Evolutionary conservation across 192 early-diverging fungal genomes (phyloP).

Genomic region (Gorgonomyces haynaldii): DNA sequence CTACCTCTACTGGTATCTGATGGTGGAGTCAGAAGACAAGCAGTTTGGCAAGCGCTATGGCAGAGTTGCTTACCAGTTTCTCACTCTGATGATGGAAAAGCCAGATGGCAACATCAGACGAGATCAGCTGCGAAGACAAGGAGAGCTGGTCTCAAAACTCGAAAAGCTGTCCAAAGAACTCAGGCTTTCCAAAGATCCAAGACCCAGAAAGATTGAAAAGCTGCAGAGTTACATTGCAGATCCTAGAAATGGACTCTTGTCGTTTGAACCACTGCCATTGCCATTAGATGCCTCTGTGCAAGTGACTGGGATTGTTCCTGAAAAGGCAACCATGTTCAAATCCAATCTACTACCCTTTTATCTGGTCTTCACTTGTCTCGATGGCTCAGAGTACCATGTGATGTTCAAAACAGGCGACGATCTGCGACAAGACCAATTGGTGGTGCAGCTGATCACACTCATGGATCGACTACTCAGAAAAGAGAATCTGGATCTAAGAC

Average conservation of each 20-base stretch:
- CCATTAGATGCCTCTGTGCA: constrained; percentile 84
- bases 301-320: constrained; percentile 77
- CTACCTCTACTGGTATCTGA: constrained; percentile 93
- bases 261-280: constrained; percentile 74
- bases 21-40: constrained; percentile 91
- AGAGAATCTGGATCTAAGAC: constrained; percentile 86
- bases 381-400: constrained; percentile 82
- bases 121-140: constrained; percentile 70
- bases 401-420: constrained; percentile 99
- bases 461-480: constrained; percentile 93
- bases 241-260: constrained; percentile 67
- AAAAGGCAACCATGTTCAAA: constrained; percentile 81
- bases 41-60: constrained; percentile 72
- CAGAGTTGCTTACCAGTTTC: constrained; percentile 73
- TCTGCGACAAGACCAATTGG: constrained; percentile 94
- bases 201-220: constrained; percentile 82
- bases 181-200: constrained; percentile 65
- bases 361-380: constrained; percentile 69
- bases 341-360: constrained; percentile 78
- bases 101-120: constrained; percentile 51
- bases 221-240: constrained; percentile 66
- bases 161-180: constrained; percentile 64
- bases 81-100: constrained; percentile 42
- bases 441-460: constrained; percentile 92
- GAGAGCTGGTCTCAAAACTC: constrained; percentile 67